Base-by-base conservation (phyloP, 2,329 filamentous ascomycete genomes). In the Ophiosphaerella herpotricha region DNA sequence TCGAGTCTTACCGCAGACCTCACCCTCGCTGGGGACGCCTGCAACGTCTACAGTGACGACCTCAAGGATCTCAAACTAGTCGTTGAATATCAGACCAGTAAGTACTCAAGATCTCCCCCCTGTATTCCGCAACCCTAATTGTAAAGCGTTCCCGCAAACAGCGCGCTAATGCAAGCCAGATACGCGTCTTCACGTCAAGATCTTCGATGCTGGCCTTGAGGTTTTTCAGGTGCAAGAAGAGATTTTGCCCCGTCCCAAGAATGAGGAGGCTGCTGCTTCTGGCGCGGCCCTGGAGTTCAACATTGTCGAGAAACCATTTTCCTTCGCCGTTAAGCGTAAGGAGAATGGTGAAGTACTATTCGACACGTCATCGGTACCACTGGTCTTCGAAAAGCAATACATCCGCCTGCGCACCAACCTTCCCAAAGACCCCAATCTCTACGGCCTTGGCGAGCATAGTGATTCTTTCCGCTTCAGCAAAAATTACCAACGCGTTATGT, bases 311-410 rank as follows among this genome's bases (percentile, higher is more conserved):
- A 76, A 77, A 11, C 88, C 88, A 0, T 90, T 91, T 74, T 85
- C 82, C 9, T 91, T 91, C 73, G 79, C 77, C 0, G 79, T 92
- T 8, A 78, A 75, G 39, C 82, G 85, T 26, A 81, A 79, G 57
- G 79, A 77, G 40, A 86, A 78, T 6, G 79, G 72, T 37, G 81
- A 86, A 54, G 77, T 83, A 3, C 72, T 91, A 8, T 90, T 91
- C 67, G 86, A 92, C 61, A 89, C 88, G 0, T 84, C 84, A 0
- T 85, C 80, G 1, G 81, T 82, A 4, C 77, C 79, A 7, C 75
- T 94, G 9, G 77, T 94, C 37, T 94, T 91, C 61, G 86, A 94
- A 73, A 84, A 84, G 9, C 89, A 94, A 70, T 94, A 91, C 63
- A 73, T 94, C 21, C 83, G 86, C 16, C 77, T 93, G 50, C 82